Percentiles rank a stretch among this genome's conserved stretches.
These are phyloP conservation scores for Leishmania turanica DNA, from an alignment of 208 protist genomes.

Conservation along the genomic window DNA sequence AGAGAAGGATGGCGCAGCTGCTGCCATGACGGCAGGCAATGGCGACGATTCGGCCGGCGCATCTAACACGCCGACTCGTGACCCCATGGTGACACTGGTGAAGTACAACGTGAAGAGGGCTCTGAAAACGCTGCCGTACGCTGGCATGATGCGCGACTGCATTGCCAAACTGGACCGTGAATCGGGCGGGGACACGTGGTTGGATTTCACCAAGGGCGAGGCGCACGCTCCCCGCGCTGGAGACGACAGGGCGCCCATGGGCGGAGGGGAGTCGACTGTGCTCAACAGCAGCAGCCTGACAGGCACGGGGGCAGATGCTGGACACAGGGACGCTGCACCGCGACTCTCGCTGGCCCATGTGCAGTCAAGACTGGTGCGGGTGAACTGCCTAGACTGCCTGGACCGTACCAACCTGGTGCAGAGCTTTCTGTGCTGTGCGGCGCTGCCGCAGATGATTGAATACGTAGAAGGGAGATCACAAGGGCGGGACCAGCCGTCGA, in stretches of 20 bases:
- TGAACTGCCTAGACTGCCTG: constrained; percentile 88
- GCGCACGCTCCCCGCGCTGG: background rate
- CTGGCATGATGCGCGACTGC: constrained; percentile 33
- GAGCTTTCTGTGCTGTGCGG: constrained; percentile 42
- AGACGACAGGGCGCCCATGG: background rate
- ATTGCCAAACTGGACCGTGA: constrained; percentile 18
- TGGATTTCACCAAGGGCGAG: constrained; percentile 33
- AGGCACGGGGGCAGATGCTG: background rate
- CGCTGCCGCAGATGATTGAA: constrained; percentile 57
- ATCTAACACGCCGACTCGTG: background rate
- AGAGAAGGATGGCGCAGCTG: background rate
- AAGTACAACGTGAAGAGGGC: constrained; percentile 66
- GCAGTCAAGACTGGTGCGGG: constrained; percentile 37
- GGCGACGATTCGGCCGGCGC: background rate
- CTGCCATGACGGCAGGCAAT: background rate
- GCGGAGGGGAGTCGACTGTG: background rate
- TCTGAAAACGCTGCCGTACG: constrained; percentile 43
- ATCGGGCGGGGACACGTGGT: constrained; percentile 7
- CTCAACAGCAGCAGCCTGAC: background rate
- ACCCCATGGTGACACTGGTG: constrained; percentile 26
- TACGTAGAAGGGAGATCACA: constrained; percentile 29
- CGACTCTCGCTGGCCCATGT: constrained; percentile 13
- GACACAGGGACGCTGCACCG: background rate
- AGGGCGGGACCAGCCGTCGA: background rate
- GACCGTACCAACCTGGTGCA: constrained; percentile 85